These are phyloP conservation scores for Fusarium oxysporum DNA, from an alignment of 2,329 filamentous ascomycete species.

Conservation along the genomic window DNA sequence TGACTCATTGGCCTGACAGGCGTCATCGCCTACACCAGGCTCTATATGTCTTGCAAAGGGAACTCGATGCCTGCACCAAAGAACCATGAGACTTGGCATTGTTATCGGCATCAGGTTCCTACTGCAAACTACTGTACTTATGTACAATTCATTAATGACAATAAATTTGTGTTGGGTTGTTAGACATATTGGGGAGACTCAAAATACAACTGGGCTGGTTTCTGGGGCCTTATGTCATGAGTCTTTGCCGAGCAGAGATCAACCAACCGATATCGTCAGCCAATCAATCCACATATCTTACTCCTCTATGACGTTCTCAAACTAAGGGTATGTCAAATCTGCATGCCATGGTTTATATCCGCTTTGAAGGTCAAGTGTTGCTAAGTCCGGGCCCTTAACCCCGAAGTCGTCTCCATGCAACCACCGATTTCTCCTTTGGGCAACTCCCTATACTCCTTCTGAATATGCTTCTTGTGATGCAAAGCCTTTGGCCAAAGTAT, in stretches of 20 bases:
- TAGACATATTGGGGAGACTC: too few species aligned
- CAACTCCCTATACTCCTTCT: background rate
- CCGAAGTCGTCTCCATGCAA: background rate
- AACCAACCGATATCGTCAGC: background rate
- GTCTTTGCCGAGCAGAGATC: background rate
- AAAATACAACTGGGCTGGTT: background rate
- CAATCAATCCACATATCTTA: too few species aligned
- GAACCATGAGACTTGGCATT: too few species aligned
- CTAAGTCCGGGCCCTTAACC: slow-evolving; percentile 9
- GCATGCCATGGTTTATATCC: background rate
- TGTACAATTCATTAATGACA: too few species aligned
- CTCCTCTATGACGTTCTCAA: background rate
- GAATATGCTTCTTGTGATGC: accelerated
- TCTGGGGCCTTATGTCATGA: background rate
- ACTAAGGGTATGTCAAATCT: accelerated
- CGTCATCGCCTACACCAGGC: too few species aligned
- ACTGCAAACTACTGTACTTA: too few species aligned
- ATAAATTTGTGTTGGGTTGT: too few species aligned
- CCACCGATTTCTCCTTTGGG: background rate
- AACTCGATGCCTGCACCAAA: too few species aligned
- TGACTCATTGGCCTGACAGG: too few species aligned
- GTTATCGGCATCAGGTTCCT: too few species aligned
- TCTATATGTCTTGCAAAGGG: too few species aligned
- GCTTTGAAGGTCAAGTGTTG: background rate
- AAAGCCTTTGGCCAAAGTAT: accelerated